Evolutionary conservation across 164 flowering plant species (phyloP).

Genomic region (Dillenia turbinata): DNA sequence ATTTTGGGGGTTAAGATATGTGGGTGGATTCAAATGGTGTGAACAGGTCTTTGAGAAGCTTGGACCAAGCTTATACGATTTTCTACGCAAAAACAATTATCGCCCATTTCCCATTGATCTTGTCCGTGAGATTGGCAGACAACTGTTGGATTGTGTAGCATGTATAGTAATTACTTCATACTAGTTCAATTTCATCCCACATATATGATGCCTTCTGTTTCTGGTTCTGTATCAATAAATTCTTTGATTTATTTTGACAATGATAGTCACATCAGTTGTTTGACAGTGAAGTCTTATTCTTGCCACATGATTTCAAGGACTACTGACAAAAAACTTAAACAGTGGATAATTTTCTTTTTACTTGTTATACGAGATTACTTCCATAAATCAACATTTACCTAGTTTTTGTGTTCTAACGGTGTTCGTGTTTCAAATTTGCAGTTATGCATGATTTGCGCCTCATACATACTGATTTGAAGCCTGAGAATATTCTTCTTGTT

Average conservation of each 20-base stretch:
- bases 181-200: too few relatives aligned
- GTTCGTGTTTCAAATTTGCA: slow-evolving; percentile 28
- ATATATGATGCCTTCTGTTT: too few relatives aligned
- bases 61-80: slow-evolving; percentile 99
- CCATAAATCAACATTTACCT: too few relatives aligned
- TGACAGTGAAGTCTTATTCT: too few relatives aligned
- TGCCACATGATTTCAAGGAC: too few relatives aligned
- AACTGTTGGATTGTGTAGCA: slow-evolving; percentile 99
- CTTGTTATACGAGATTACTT: too few relatives aligned
- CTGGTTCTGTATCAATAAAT: too few relatives aligned
- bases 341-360: too few relatives aligned
- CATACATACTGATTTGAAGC: slow-evolving; percentile 96
- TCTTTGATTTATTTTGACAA: too few relatives aligned
- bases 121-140: slow-evolving; percentile 98
- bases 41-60: slow-evolving; percentile 99
- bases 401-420: too few relatives aligned
- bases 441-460: slow-evolving; percentile 93
- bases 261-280: too few relatives aligned
- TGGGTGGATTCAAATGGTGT: slow-evolving; percentile 86
- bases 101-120: slow-evolving; percentile 99
- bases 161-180: slow-evolving; percentile 67
- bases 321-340: too few relatives aligned
- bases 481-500: slow-evolving; percentile 88
- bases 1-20: slow-evolving; percentile 54
- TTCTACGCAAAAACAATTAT: slow-evolving; percentile 99